phyloP scores from a whole-genome alignment of 495 filamentous ascomycete genomes.

The Friedmanniomyces simplex region DNA sequence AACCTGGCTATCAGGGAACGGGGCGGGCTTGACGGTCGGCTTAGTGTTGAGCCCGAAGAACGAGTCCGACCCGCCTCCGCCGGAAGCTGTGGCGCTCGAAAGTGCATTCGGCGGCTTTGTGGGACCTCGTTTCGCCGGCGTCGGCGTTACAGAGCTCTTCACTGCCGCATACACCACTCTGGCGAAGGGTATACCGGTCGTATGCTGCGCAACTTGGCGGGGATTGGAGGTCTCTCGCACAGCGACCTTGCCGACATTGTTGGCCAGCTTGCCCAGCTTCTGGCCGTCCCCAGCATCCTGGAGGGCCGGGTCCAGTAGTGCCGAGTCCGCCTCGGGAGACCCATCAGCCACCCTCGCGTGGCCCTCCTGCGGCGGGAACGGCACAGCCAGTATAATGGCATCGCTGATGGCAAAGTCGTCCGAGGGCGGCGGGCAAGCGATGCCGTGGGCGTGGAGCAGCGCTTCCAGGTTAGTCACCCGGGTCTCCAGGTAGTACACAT shows the following conservation, averaged over 20 bases:
- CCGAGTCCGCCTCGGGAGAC: neutral
- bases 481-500: conserved; percentile 89
- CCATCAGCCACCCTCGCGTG: neutral
- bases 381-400: conserved; percentile 34
- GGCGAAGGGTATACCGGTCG: conserved; percentile 88
- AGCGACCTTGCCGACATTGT: conserved; percentile 66
- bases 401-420: conserved; percentile 59
- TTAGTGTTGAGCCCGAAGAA: conserved; percentile 91
- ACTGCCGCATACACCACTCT: conserved; percentile 90
- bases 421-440: conserved; percentile 63
- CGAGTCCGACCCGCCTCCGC: conserved; percentile 56
- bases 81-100: conserved; percentile 32
- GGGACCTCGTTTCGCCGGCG: conserved; percentile 51
- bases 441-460: conserved; percentile 57
- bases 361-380: conserved; percentile 4
- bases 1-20: conserved; percentile 68
- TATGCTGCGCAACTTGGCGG: conserved; percentile 73
- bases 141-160: conserved; percentile 59
- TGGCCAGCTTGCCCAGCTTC: conserved; percentile 62
- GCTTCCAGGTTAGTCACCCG: conserved; percentile 73
- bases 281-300: conserved; percentile 46
- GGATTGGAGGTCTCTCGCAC: conserved; percentile 66
- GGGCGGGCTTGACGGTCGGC: conserved; percentile 72
- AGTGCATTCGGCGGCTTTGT: conserved; percentile 9
- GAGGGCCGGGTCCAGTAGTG: conserved; percentile 27